Evolutionary conservation across 2,329 filamentous ascomycete genomes (phyloP), one percentile per base, ranked within the genome.

Genomic region (Macrophomina pseudophaseolina): DNA sequence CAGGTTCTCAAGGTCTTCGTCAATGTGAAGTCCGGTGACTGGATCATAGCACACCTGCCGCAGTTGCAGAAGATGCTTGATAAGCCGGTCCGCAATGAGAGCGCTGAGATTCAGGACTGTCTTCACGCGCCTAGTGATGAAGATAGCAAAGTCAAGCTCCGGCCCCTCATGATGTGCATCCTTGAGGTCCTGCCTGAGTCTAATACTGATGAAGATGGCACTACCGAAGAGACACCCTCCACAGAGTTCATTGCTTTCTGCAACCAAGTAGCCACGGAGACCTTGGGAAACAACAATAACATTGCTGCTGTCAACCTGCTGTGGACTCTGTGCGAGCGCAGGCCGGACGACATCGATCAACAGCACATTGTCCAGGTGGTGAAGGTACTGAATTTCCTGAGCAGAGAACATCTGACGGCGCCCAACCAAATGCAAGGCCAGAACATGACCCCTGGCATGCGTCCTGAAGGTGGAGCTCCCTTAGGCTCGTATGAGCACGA

Each of bases 31-130:
- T 84, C 91, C 0, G 90, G 97, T 73, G 92, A 97, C 3, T 99
- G 95, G 95, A 90, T 98, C 44, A 81, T 93, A 63, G 88, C 88
- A 72, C 92, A 93, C 70, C 86, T 97, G 72, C 80, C 90, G 0
- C 83, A 88, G 33, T 85, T 98, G 33, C 93, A 97, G 76, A 97
- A 93, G 75, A 87, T 98, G 12, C 80, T 98, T 14, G 94, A 97
- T 69, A 97, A 97, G 80, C 88, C 91, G 12, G 81, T 99, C 64
- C 92, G 91, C 72, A 94, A 90, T 3, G 94, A 98, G 71, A 91
- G 94, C 70, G 88, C 93, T 0, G 95, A 99, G 74, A 88, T 99
- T 8, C 96, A 99, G 73, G 94, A 98, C 74, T 97, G 92, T 74
- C 81, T 98, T 38, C 92, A 98, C 78, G 85, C 89, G 32, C 83